These are phyloP conservation scores for Boletus rex-veris DNA, from an alignment of 768 basidiomycete species.

Conservation along the genomic window DNA sequence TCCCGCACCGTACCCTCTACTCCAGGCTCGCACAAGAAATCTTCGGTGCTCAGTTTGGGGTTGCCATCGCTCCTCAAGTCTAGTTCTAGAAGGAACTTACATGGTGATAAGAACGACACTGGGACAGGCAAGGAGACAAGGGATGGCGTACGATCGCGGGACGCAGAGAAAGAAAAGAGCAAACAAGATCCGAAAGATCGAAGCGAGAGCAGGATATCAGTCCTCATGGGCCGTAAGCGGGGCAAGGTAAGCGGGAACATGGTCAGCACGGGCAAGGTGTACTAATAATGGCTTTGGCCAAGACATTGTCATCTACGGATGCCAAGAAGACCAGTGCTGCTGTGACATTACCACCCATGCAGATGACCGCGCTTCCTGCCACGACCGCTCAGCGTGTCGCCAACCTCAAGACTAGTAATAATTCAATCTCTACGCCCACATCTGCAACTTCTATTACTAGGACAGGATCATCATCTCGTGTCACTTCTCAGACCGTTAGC, in stretches of 20 bases:
- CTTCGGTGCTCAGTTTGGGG: slow-evolving; percentile 77
- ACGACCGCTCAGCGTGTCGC: slow-evolving; percentile 83
- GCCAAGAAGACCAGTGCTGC: slow-evolving; percentile 69
- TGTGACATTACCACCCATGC: slow-evolving; percentile 82
- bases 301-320: slow-evolving; percentile 85
- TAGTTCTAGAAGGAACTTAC: slow-evolving; percentile 75
- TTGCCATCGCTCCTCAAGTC: slow-evolving; percentile 84
- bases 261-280: neutral
- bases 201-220: slow-evolving; percentile 86
- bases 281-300: slow-evolving; percentile 19
- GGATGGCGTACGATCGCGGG: slow-evolving; percentile 45
- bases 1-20: slow-evolving; percentile 51
- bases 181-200: slow-evolving; percentile 81
- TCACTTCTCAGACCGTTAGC: slow-evolving; percentile 79
- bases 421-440: slow-evolving; percentile 43
- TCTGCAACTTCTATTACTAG: slow-evolving; percentile 39
- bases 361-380: slow-evolving; percentile 79
- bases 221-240: slow-evolving; percentile 81
- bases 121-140: slow-evolving; percentile 47
- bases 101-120: slow-evolving; percentile 48
- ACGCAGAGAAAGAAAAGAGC: slow-evolving; percentile 46
- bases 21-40: slow-evolving; percentile 70
- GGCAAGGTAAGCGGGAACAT: slow-evolving; percentile 69
- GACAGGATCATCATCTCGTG: slow-evolving; percentile 51
- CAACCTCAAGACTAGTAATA: slow-evolving; percentile 59